A percentile compares a stretch with the other conserved stretches of the same genome.
Evolutionary conservation across 2,329 filamentous ascomycete genomes (phyloP).

Genomic region (Microthyrium microscopicum): DNA sequence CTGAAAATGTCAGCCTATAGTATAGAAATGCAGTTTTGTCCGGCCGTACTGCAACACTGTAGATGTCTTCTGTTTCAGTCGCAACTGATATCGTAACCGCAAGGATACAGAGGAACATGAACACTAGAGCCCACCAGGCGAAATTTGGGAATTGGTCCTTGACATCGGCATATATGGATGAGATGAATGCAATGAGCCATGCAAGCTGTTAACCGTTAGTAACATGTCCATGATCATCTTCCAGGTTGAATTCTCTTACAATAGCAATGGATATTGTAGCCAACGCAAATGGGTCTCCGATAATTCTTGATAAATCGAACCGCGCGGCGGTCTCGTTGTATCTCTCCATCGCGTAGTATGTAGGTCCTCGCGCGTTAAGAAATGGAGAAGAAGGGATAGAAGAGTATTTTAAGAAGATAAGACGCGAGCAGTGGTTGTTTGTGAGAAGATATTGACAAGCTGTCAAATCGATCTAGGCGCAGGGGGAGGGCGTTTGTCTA

Average conservation of each 20-base stretch:
- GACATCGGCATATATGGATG: conserved; percentile 57
- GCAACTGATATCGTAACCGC: conserved; percentile 72
- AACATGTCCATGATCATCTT: neutral
- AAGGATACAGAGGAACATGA: conserved; percentile 66
- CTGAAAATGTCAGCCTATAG: conserved; percentile 19
- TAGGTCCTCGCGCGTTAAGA: too few species aligned
- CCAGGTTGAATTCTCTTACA: conserved; percentile 39
- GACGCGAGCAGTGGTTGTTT: too few species aligned
- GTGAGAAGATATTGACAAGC: too few species aligned
- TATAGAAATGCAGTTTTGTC: conserved; percentile 10
- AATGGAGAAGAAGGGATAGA: too few species aligned
- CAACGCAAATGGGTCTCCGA: conserved; percentile 90
- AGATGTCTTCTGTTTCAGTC: conserved; percentile 69
- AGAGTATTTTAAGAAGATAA: too few species aligned
- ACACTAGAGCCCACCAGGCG: conserved; percentile 82
- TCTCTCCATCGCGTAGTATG: too few species aligned
- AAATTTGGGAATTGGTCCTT: conserved; percentile 57
- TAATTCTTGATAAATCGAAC: conserved; percentile 72
- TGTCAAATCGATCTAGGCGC: too few species aligned
- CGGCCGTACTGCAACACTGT: conserved; percentile 60
- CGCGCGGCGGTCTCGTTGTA: too few species aligned
- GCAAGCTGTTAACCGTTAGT: conserved; percentile 48
- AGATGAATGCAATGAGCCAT: conserved; percentile 85
- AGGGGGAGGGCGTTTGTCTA: too few species aligned
- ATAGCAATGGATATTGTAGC: conserved; percentile 83